A percentile compares a stretch with the other conserved stretches of the same genome.
phyloP scores from a whole-genome alignment of 1,284 basidiomycete species.

The Tetrapyrgos nigripes region DNA sequence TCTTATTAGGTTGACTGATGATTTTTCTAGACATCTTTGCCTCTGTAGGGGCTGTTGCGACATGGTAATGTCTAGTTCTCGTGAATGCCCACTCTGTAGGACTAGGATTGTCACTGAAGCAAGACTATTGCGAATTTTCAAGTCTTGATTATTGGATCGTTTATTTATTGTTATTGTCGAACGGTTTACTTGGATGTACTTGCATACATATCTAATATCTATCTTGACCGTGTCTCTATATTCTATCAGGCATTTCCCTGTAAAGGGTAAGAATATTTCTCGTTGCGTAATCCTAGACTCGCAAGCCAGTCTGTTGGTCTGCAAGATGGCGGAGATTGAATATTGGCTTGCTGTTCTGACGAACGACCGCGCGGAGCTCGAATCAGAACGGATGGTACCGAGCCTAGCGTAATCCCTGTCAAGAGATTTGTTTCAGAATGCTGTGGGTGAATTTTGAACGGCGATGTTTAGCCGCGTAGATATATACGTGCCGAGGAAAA shows the following conservation, averaged over 20 bases:
- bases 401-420: too few species aligned
- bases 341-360: too few species aligned
- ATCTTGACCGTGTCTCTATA: too few species aligned
- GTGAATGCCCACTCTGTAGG: slow-evolving; percentile 86
- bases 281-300: too few species aligned
- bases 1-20: slow-evolving; percentile 13
- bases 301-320: too few species aligned
- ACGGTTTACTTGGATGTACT: not conserved
- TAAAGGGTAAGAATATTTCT: too few species aligned
- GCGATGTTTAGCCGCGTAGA: not conserved
- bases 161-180: not conserved
- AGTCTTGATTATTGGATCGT: slow-evolving; percentile 47
- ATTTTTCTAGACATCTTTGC: slow-evolving; percentile 67
- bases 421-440: too few species aligned
- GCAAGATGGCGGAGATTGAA: too few species aligned
- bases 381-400: too few species aligned
- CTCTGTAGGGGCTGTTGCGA: slow-evolving; percentile 88
- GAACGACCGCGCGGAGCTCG: too few species aligned
- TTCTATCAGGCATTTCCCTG: too few species aligned
- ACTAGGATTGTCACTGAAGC: slow-evolving; percentile 86
- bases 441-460: not conserved
- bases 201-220: not conserved
- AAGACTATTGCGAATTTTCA: slow-evolving; percentile 82
- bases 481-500: not conserved
- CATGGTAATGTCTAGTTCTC: slow-evolving; percentile 78